phyloP scores from a whole-genome alignment of 2,329 filamentous ascomycete species.

The Alternaria ventricosa region DNA sequence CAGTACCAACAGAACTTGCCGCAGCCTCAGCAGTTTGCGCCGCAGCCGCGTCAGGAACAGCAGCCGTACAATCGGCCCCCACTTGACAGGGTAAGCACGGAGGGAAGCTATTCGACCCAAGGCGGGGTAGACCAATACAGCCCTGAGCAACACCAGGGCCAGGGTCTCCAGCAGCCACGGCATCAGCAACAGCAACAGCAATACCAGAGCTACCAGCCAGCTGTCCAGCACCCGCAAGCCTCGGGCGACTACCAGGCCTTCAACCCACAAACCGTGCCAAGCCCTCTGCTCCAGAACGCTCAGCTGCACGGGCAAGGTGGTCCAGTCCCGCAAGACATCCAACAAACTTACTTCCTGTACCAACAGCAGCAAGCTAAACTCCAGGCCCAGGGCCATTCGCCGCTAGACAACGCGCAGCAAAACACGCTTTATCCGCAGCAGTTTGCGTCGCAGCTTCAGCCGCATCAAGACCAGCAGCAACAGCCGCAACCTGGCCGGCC shows the following conservation, averaged over 20 bases:
- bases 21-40: conserved; percentile 33
- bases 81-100: conserved; percentile 49
- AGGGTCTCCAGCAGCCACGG: conserved; percentile 34
- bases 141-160: conserved; percentile 44
- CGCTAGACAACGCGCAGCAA: conserved; percentile 35
- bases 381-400: conserved; percentile 29
- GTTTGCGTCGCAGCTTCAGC: conserved; percentile 17
- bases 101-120: conserved; percentile 47
- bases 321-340: conserved; percentile 31
- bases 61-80: conserved; percentile 44
- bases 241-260: conserved; percentile 43
- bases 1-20: conserved; percentile 36
- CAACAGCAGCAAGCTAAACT: conserved; percentile 30
- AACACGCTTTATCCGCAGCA: conserved; percentile 35
- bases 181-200: conserved; percentile 31
- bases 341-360: conserved; percentile 32
- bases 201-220: conserved; percentile 43
- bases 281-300: conserved; percentile 35
- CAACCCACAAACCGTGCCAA: conserved; percentile 39
- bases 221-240: conserved; percentile 27
- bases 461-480: conserved; percentile 35
- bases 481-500: conserved; percentile 35
- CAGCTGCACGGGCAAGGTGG: conserved; percentile 37
- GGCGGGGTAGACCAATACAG: conserved; percentile 50
- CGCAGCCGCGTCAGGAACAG: conserved; percentile 40